phyloP scores from a whole-genome alignment of 1,139 yeast genomes.

The Hyphopichia buzzinii region DNA sequence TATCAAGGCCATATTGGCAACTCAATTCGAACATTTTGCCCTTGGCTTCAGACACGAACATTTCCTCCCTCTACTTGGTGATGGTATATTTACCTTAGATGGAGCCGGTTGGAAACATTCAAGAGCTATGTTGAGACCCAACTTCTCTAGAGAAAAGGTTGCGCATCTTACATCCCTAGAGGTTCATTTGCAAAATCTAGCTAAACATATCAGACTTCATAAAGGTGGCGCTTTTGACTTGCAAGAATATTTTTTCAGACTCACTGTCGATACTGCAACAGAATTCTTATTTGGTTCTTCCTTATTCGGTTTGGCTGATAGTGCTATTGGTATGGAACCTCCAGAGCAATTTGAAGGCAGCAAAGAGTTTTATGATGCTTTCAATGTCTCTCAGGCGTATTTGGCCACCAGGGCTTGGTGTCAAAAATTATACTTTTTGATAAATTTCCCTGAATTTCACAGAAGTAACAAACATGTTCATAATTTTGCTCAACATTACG shows the following conservation, averaged over 20 bases:
- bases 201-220: slow-evolving; percentile 25
- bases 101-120: slow-evolving; percentile 57
- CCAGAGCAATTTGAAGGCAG: slow-evolving; percentile 17
- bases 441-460: slow-evolving; percentile 23
- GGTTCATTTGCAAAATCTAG: slow-evolving; percentile 38
- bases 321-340: slow-evolving; percentile 22
- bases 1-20: slow-evolving; percentile 35
- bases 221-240: slow-evolving; percentile 29
- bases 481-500: slow-evolving; percentile 26
- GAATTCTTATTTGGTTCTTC: slow-evolving; percentile 42
- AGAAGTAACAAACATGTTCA: slow-evolving; percentile 21
- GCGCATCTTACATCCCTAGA: slow-evolving; percentile 46
- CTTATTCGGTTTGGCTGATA: slow-evolving; percentile 30
- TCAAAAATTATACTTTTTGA: slow-evolving; percentile 25
- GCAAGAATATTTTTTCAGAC: slow-evolving; percentile 35
- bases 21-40: slow-evolving; percentile 48
- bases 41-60: slow-evolving; percentile 43
- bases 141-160: slow-evolving; percentile 51
- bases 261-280: slow-evolving; percentile 41
- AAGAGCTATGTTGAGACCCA: slow-evolving; percentile 54
- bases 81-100: slow-evolving; percentile 55
- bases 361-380: slow-evolving; percentile 25
- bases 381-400: slow-evolving; percentile 28
- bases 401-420: slow-evolving; percentile 29
- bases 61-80: slow-evolving; percentile 46